These are phyloP conservation scores for Sarcodon aspratus DNA, from an alignment of 768 basidiomycete genomes.

Conservation along the genomic window DNA sequence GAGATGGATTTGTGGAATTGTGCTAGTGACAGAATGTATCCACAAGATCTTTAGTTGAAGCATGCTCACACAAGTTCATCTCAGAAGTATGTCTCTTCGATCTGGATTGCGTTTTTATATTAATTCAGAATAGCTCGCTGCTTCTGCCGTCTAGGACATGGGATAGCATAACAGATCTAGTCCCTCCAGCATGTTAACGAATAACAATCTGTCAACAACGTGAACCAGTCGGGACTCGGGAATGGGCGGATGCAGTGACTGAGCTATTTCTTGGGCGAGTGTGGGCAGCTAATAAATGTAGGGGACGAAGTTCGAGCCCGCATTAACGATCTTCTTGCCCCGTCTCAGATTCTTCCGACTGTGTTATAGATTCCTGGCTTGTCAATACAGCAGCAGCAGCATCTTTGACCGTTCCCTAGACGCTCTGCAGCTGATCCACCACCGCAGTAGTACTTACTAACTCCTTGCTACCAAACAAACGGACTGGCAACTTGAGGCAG, in stretches of 20 bases:
- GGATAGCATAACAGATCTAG: slow-evolving; percentile 93
- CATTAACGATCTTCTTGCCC: background rate
- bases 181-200: slow-evolving; percentile 95
- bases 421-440: slow-evolving; percentile 17
- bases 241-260: slow-evolving; percentile 42
- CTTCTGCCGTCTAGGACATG: slow-evolving; percentile 86
- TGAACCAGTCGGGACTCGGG: slow-evolving; percentile 90
- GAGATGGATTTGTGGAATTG: no score
- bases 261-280: slow-evolving; percentile 29
- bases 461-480: slow-evolving; percentile 78
- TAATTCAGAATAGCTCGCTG: slow-evolving; percentile 91
- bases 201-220: slow-evolving; percentile 93
- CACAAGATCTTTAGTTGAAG: slow-evolving; percentile 62
- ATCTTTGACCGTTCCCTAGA: slow-evolving; percentile 16
- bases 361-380: slow-evolving; percentile 16
- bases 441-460: slow-evolving; percentile 30
- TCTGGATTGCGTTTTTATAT: slow-evolving; percentile 87
- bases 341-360: slow-evolving; percentile 18
- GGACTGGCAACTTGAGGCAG: slow-evolving; percentile 57
- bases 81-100: slow-evolving; percentile 74
- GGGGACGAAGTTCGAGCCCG: slow-evolving; percentile 10
- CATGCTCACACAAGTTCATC: slow-evolving; percentile 22
- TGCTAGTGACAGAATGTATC: slow-evolving; percentile 91
- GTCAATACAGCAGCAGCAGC: slow-evolving; percentile 8
- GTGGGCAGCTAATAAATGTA: slow-evolving; percentile 9